phyloP scores from a whole-genome alignment of 2,329 filamentous ascomycete species.

The Xylariaceae sp. region DNA sequence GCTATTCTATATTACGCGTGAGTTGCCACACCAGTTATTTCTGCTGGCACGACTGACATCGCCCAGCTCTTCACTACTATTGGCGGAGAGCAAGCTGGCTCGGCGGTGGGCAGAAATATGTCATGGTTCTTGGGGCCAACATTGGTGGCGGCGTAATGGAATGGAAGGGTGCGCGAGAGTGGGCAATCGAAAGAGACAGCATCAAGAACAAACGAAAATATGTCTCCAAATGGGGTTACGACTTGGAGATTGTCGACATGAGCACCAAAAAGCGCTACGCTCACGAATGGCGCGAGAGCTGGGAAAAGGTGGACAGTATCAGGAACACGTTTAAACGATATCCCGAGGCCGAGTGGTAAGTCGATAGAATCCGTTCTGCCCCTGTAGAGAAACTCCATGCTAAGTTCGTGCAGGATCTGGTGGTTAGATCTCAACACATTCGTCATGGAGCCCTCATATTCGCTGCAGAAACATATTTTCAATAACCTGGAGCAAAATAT shows the following conservation, averaged over 20 bases:
- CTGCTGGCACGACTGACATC: slow-evolving; percentile 24
- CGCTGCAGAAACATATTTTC: slow-evolving; percentile 88
- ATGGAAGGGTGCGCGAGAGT: slow-evolving; percentile 95
- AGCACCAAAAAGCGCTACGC: slow-evolving; percentile 98
- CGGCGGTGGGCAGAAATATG: slow-evolving; percentile 85
- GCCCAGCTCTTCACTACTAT: slow-evolving; percentile 50
- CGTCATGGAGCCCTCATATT: slow-evolving; percentile 93
- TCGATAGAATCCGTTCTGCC: slow-evolving; percentile 10
- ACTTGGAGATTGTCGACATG: slow-evolving; percentile 96
- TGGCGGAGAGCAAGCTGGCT: slow-evolving; percentile 72
- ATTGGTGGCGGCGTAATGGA: slow-evolving; percentile 97
- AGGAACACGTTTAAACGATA: slow-evolving; percentile 88
- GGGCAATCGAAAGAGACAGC: slow-evolving; percentile 96
- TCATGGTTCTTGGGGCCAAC: slow-evolving; percentile 91
- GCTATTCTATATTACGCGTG: slow-evolving; percentile 72
- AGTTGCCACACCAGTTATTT: slow-evolving; percentile 39
- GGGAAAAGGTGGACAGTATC: slow-evolving; percentile 97
- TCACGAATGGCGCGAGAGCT: slow-evolving; percentile 98
- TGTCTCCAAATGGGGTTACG: slow-evolving; percentile 83
- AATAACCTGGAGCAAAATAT: slow-evolving; percentile 69
- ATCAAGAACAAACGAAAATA: slow-evolving; percentile 94
- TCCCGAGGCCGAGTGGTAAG: slow-evolving; percentile 92
- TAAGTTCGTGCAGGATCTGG: slow-evolving; percentile 75
- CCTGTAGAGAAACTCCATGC: background rate
- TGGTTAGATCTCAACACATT: slow-evolving; percentile 98